phyloP scores from a whole-genome alignment of 2,329 filamentous ascomycete genomes.

The Pochonia chlamydosporia region DNA sequence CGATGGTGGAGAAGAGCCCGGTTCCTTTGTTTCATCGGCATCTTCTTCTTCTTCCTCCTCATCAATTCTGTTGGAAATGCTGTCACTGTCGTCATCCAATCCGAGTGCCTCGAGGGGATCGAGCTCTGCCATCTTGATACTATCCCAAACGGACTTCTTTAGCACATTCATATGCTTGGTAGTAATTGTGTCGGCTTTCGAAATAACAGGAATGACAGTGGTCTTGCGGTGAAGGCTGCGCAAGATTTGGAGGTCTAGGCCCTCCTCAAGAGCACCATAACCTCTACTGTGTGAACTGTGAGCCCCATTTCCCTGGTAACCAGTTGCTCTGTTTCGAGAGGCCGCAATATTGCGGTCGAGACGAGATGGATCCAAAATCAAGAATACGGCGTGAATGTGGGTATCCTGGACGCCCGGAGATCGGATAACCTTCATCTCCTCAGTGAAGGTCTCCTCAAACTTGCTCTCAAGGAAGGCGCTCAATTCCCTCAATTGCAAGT shows the following conservation, averaged over 20 bases:
- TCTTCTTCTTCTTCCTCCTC: conserved; percentile 40
- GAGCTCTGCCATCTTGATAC: conserved; percentile 76
- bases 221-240: conserved; percentile 87
- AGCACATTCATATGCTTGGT: conserved; percentile 87
- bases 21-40: conserved; percentile 14
- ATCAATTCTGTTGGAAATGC: conserved; percentile 49
- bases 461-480: conserved; percentile 92
- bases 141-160: conserved; percentile 86
- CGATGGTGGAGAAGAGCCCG: conserved; percentile 23
- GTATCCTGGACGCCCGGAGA: conserved; percentile 91
- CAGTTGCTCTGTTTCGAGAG: conserved; percentile 50
- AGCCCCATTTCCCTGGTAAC: conserved; percentile 43
- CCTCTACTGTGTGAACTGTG: conserved; percentile 31
- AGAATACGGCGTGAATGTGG: conserved; percentile 93
- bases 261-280: conserved; percentile 73
- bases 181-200: conserved; percentile 97
- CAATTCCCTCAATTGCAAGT: conserved; percentile 89
- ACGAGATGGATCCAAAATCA: conserved; percentile 80
- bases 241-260: conserved; percentile 85
- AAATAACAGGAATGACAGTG: conserved; percentile 89
- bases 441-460: conserved; percentile 94
- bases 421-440: conserved; percentile 96
- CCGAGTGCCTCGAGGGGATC: conserved; percentile 85
- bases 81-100: conserved; percentile 68
- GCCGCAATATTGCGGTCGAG: conserved; percentile 77